Conservation (phyloP, 768 basidiomycete species). For the Lyophyllum decastes region DNA sequence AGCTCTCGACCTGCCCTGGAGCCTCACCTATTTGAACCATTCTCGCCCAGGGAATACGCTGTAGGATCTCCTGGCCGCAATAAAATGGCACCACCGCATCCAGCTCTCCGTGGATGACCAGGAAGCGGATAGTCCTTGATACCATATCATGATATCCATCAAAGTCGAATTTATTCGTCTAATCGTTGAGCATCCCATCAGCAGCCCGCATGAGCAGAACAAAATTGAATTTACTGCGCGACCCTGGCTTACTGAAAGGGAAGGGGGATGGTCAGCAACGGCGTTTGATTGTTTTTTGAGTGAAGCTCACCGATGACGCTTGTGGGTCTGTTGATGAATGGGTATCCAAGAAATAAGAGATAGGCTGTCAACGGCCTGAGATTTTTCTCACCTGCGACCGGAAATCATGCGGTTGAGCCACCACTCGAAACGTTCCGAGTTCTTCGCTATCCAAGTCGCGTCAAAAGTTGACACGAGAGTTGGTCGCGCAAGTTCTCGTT, state of each 20-base stretch:
- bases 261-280: neutral
- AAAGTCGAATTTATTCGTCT: conserved; percentile 32
- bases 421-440: conserved; percentile 25
- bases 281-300: neutral
- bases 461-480: conserved; percentile 32
- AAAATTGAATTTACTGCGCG: neutral
- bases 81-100: conserved; percentile 40
- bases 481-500: conserved; percentile 28
- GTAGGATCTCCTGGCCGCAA: conserved; percentile 34
- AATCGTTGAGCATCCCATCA: neutral
- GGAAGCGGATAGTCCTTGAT: conserved; percentile 28
- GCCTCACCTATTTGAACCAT: conserved; percentile 30
- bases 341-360: neutral
- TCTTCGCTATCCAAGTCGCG: conserved; percentile 34
- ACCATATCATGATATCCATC: conserved; percentile 32
- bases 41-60: conserved; percentile 37
- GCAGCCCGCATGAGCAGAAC: neutral
- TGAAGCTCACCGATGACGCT: conserved; percentile 28
- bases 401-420: conserved; percentile 24
- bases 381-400: conserved; percentile 22
- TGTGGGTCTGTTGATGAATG: conserved; percentile 22
- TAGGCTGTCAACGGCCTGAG: neutral
- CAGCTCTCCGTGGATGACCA: conserved; percentile 42
- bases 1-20: conserved; percentile 35
- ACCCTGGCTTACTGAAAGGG: conserved; percentile 24